Base-by-base conservation (phyloP, 169 alveolate species). In the Plasmodium sp. region DNA sequence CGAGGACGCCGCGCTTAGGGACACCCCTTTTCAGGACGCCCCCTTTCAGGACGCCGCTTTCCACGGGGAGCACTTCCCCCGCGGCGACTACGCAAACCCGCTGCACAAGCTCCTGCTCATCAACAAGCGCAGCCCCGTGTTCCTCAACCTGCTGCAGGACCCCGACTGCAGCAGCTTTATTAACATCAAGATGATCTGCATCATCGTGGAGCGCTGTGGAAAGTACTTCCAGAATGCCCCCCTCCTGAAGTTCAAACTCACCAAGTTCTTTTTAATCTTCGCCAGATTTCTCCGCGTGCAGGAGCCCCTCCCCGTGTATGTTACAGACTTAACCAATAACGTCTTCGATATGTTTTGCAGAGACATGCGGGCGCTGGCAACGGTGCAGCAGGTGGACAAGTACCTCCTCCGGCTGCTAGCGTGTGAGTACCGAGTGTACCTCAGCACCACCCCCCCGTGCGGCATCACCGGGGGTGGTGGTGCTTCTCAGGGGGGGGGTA, bases 141-240 rank as follows among this genome's bases (percentile, higher is more conserved):
- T 88, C 72, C 48, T 9, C 48, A 51, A 88, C 22, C 80, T 88
- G 3, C 31, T 88, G 2, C 18, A 80, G 36, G 94, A 88, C 34
- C 14, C 73, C 6, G 79, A 88, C 14, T 54, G 56, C 36, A 33
- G 43, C 27, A 88, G 91, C 82, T 88, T 79, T 33, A 88, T 88
- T 56, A 88, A 88, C 48, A 88, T 88, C 39, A 88, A 81, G 31
- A 77, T 88, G 86, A 34, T 56, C 80, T 88, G 94, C 41, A 88
- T 88, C 2, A 88, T 88, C 27, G 16, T 88, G 31, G 94, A 88
- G 27, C 56, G 73, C 7, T 88, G 94, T 43, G 31, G 62, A 3
- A 88, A 80, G 51, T 88, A 88, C 62, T 88, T 88, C 41, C 43
- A 10, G 12, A 79, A 88, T 31, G 56, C 83, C 2, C 86, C 86